These are phyloP conservation scores for Cladosporium sp. DNA, from an alignment of 2,329 filamentous ascomycete genomes.

Conservation along the genomic window DNA sequence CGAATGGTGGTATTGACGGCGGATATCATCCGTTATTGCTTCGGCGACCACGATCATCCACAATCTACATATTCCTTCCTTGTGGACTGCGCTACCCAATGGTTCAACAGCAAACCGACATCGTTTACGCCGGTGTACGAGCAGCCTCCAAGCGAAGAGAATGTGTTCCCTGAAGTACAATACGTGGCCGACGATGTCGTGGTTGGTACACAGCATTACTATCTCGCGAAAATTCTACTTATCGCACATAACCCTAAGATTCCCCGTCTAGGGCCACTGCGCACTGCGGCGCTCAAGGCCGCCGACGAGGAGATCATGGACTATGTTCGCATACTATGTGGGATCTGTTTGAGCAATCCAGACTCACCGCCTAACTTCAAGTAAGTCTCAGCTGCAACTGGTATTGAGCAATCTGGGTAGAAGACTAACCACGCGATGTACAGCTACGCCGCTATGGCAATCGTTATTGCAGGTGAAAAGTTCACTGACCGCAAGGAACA, in stretches of 20 bases:
- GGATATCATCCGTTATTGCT: slow-evolving; percentile 65
- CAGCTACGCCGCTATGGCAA: slow-evolving; percentile 35
- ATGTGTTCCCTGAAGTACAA: slow-evolving; percentile 59
- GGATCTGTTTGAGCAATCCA: slow-evolving; percentile 59
- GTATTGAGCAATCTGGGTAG: too few species aligned
- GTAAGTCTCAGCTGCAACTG: slow-evolving; percentile 30
- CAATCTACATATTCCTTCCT: slow-evolving; percentile 46
- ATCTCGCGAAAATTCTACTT: slow-evolving; percentile 59
- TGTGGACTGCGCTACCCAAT: slow-evolving; percentile 48
- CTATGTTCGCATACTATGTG: slow-evolving; percentile 57
- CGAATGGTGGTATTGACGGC: slow-evolving; percentile 62
- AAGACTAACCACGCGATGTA: not conserved
- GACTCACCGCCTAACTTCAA: slow-evolving; percentile 56
- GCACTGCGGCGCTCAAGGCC: slow-evolving; percentile 41
- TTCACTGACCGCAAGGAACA: slow-evolving; percentile 51
- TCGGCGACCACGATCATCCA: slow-evolving; percentile 45
- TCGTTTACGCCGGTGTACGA: slow-evolving; percentile 59
- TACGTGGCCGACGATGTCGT: slow-evolving; percentile 60
- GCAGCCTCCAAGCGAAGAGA: slow-evolving; percentile 40
- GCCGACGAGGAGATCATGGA: slow-evolving; percentile 48
- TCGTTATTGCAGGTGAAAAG: slow-evolving; percentile 47
- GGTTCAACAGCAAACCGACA: slow-evolving; percentile 49
- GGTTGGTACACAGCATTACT: slow-evolving; percentile 61
- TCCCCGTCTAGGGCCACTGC: slow-evolving; percentile 49
- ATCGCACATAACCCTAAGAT: slow-evolving; percentile 57